Percentiles rank a stretch among this genome's conserved stretches.
Conservation (phyloP, 768 basidiomycete genomes). For the Fomitopsis serialis region DNA sequence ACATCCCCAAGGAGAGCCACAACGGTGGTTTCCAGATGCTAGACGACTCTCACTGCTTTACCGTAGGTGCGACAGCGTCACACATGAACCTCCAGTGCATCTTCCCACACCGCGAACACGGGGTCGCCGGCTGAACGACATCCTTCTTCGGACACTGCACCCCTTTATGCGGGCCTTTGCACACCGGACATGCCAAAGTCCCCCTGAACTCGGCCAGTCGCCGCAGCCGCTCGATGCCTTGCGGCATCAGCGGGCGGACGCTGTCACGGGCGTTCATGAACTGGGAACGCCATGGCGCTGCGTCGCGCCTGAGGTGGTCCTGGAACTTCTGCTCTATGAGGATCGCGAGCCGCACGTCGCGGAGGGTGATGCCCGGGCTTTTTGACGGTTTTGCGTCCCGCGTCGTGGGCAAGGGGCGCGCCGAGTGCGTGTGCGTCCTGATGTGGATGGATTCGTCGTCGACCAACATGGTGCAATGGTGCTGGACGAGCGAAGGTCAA, state of each 20-base stretch:
- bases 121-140: background rate
- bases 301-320: background rate
- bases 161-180: background rate
- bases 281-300: background rate
- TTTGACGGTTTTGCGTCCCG: background rate
- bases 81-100: background rate
- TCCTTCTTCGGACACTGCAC: background rate
- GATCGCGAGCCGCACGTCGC: conserved; percentile 46
- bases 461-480: background rate
- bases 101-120: background rate
- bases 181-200: background rate
- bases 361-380: conserved; percentile 40
- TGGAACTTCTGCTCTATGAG: conserved; percentile 28
- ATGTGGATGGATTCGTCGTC: background rate
- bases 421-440: conserved; percentile 2
- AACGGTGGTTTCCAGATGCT: too few relatives aligned
- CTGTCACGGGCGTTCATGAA: too few relatives aligned
- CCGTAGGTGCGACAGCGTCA: too few relatives aligned
- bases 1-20: too few relatives aligned
- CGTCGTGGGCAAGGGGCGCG: background rate
- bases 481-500: background rate
- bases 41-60: too few relatives aligned
- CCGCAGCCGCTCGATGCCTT: background rate
- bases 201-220: background rate
- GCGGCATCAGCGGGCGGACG: background rate